Percentiles rank a stretch among this genome's conserved stretches.
phyloP scores from a whole-genome alignment of 495 filamentous ascomycete genomes.

The Penicillium arizonense region DNA sequence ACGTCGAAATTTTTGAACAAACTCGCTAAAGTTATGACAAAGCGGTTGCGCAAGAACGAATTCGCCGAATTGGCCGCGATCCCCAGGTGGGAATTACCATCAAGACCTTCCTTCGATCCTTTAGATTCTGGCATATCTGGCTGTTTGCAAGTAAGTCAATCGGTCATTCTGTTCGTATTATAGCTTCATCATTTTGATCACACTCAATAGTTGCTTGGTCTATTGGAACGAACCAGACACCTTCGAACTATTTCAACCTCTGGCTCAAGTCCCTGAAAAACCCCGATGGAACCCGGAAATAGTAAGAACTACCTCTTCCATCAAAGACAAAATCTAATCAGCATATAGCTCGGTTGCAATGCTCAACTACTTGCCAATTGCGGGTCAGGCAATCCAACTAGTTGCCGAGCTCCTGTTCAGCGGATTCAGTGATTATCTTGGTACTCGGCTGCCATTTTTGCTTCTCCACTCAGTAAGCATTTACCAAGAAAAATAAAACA shows the following conservation, averaged over 20 bases:
- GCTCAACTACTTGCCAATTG: conserved; percentile 16
- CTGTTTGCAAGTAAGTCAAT: conserved; percentile 7
- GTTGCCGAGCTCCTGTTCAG: conserved; percentile 16
- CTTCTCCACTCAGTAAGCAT: conserved; percentile 10
- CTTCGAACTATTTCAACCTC: conserved; percentile 17
- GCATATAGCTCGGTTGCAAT: conserved; percentile 9
- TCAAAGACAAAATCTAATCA: neutral
- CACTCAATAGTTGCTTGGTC: conserved; percentile 11
- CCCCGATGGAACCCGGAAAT: conserved; percentile 10
- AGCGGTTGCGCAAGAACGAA: conserved; percentile 11
- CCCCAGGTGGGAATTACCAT: conserved; percentile 9
- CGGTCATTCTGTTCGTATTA: neutral
- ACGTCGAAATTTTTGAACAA: neutral
- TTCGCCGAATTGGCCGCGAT: conserved; percentile 8
- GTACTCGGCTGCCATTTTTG: conserved; percentile 11
- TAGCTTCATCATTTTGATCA: neutral
- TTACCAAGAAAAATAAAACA: neutral
- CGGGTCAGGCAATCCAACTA: conserved; percentile 14
- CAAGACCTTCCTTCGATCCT: conserved; percentile 11
- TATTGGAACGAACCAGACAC: conserved; percentile 6
- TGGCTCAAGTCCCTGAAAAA: conserved; percentile 17
- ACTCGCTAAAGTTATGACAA: neutral
- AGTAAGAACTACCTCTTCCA: conserved; percentile 1
- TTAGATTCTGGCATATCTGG: conserved; percentile 16
- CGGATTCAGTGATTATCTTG: conserved; percentile 14